Base-by-base conservation (phyloP, 2,329 filamentous ascomycete species). In the Neonectria faginata region DNA sequence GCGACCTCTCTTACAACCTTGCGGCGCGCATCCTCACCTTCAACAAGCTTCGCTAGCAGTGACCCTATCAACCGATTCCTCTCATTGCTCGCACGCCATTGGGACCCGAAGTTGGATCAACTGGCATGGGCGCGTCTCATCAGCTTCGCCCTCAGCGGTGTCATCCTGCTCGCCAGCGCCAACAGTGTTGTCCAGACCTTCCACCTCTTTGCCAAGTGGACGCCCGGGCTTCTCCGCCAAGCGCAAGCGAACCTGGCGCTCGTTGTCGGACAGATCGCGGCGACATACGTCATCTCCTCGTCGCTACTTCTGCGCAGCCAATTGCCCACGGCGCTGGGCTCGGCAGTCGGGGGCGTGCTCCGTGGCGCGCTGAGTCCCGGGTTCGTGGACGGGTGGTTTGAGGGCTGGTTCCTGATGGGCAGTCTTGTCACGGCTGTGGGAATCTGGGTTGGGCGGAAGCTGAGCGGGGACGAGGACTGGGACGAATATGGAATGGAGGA, bases 21-120 rank as follows among this genome's bases (percentile, higher is more conserved):
- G 5, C 89, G 89, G 5, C 89, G 92, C 41, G 66, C 73, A 11
- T 76, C 70, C 16, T 77, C 75, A 3, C 76, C 76, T 1, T 74
- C 76, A 16, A 80, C 87, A 41, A 79, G 76, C 67, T 90, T 93
- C 78, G 86, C 90, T 29, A 88, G 88, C 57, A 90, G 89, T 16
- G 94, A 97, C 75, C 93, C 93, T 0, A 92, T 97, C 76, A 97
- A 92, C 80, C 91, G 93, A 68, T 85, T 95, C 66, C 86, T 97
- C 9, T 92, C 92, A 5, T 84, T 97, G 12, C 80, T 97, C 18
- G 92, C 92, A 4, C 90, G 91, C 60, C 92, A 97, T 79, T 94
- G 92, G 87, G 92, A 97, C 75, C 92, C 92, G 3, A 88, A 90
- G 65, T 86, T 97, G 27, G 92, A 97, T 79, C 92, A 93, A 73